A percentile compares a stretch with the other conserved stretches of the same genome.
phyloP scores from a whole-genome alignment of 2,329 filamentous ascomycete species.

The Pochonia chlamydosporia region DNA sequence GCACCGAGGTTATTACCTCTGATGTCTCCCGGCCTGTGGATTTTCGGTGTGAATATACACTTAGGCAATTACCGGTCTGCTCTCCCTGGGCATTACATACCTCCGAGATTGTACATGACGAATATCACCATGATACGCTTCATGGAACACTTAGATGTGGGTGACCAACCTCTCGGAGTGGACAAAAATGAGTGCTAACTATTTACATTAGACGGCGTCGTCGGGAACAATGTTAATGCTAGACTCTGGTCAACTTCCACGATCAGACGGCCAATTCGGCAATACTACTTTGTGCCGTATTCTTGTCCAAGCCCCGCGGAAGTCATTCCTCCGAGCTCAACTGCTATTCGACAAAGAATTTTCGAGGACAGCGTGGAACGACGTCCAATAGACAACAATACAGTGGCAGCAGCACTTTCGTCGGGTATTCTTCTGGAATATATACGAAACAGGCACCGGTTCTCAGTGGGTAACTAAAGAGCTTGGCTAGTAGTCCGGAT shows the following conservation, averaged over 20 bases:
- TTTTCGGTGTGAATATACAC: conserved; percentile 17
- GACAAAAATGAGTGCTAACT: too few species aligned
- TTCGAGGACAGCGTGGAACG: background rate
- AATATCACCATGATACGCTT: background rate
- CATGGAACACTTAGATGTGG: background rate
- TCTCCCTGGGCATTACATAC: conserved; percentile 10
- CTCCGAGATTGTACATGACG: background rate
- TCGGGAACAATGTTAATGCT: too few species aligned
- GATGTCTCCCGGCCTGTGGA: conserved; percentile 19
- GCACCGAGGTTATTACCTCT: conserved; percentile 16
- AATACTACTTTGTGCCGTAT: background rate
- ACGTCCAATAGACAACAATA: background rate
- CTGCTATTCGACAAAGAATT: background rate
- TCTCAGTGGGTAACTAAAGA: too few species aligned
- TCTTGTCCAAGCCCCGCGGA: background rate
- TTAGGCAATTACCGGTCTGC: conserved; percentile 17
- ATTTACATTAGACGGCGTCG: too few species aligned
- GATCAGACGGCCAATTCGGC: background rate
- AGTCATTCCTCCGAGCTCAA: background rate
- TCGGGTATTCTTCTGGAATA: background rate
- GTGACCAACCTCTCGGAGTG: too few species aligned
- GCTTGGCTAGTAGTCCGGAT: too few species aligned
- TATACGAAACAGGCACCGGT: background rate
- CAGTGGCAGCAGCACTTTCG: background rate
- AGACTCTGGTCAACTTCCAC: background rate